phyloP scores from a whole-genome alignment of 805 yeast species.

The Osmozyma mogii region DNA sequence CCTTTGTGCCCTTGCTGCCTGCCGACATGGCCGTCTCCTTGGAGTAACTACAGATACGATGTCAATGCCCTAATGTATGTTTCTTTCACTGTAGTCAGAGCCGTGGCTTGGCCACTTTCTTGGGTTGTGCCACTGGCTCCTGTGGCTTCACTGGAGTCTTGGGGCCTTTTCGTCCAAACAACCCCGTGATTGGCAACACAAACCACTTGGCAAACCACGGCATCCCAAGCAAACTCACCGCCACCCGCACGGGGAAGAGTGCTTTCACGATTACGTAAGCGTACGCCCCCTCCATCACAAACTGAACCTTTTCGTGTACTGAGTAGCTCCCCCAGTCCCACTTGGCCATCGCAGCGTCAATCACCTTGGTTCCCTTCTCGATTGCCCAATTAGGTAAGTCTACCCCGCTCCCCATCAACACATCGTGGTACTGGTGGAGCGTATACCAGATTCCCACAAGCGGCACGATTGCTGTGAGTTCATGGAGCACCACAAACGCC shows the following conservation, averaged over 20 bases:
- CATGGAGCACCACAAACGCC: conserved; percentile 64
- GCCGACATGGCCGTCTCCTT: conserved; percentile 22
- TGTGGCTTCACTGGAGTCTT: not conserved
- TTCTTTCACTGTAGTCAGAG: not conserved
- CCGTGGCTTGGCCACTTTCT: not conserved
- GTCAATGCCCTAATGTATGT: not conserved
- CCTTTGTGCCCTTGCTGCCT: conserved; percentile 6
- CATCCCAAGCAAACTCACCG: conserved; percentile 42
- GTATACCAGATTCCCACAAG: conserved; percentile 60
- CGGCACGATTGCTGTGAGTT: conserved; percentile 67
- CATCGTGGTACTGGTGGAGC: conserved; percentile 46
- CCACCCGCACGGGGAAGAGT: conserved; percentile 45
- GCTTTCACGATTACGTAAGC: conserved; percentile 65
- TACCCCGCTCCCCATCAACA: conserved; percentile 33
- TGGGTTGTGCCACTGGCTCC: conserved; percentile 4
- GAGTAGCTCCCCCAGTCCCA: conserved; percentile 26
- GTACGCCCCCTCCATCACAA: conserved; percentile 66
- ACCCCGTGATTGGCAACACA: conserved; percentile 37
- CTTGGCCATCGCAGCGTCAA: conserved; percentile 43
- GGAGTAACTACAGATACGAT: conserved; percentile 13
- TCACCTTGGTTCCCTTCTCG: conserved; percentile 49
- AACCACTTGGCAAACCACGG: conserved; percentile 50
- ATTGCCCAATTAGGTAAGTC: conserved; percentile 55
- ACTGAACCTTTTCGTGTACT: conserved; percentile 43
- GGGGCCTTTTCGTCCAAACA: conserved; percentile 6